Evolutionary conservation across 192 early-diverging fungal genomes (phyloP), one percentile per base, ranked within the genome.

Genomic region (Podila clonocystis): DNA sequence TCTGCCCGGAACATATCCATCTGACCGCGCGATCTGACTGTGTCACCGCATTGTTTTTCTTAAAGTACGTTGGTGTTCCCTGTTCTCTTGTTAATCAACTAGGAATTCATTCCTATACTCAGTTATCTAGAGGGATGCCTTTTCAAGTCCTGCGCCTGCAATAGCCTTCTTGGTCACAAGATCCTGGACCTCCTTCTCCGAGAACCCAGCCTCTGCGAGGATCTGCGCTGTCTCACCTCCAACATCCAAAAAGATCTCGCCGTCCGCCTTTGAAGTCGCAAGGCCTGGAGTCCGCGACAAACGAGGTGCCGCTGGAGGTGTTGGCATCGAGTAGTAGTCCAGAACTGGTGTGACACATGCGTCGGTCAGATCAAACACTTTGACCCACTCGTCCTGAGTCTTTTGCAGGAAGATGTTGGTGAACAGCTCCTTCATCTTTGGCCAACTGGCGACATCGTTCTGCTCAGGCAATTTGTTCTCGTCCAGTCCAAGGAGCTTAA

Each of bases 321-420:
- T 71, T 31, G 76, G 45, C 82, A 74, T 69, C 22, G 84, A 66
- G 33, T 84, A 67, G 71, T 75, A 67, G 20, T 86, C 86, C 59
- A 92, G 59, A 7, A 93, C 84, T n/a, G 91, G 91, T 19, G 89
- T 89, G 12, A 87, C 86, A 70, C 91, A 93, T 0, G 91, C 91
- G 77, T 93, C 91, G 7, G 84, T 88, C 12, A 77, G 72, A 36
- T 87, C 74, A 83, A 91, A 92, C 24, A 93, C 77, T 26, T 68
- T 60, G 5, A 70, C 76, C 91, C 91, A 93, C 78, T 93, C 91
- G 0, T 68, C 83, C 50, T 87, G 90, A 1, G 91, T 92, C 75
- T 90, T 91, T 13, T 67, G 52, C n/a, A 57, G 50, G 65, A 93
- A 92, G 11, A 85, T 70, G 9, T 63, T 65, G 11, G 60, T 68